A percentile compares a stretch with the other conserved stretches of the same genome.
These are phyloP conservation scores for Candida vartiovaarae DNA, from an alignment of 805 yeast genomes.

Conservation along the genomic window DNA sequence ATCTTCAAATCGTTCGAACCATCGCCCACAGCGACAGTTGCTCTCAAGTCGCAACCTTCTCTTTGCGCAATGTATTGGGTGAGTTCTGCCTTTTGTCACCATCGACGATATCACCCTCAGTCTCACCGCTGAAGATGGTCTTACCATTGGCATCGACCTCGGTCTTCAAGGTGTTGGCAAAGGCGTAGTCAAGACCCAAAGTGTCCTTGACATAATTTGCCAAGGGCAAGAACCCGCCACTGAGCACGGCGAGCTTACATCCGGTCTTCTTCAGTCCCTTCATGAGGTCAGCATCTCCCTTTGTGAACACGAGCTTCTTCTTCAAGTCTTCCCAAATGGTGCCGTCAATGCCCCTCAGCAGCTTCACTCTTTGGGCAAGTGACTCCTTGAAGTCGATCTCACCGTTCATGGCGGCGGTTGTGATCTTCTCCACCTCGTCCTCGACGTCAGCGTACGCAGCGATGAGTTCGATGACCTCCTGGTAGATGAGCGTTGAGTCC, in stretches of 20 bases:
- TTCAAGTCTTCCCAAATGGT: constrained; percentile 76
- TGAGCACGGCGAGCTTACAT: constrained; percentile 73
- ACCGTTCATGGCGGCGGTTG: constrained; percentile 95
- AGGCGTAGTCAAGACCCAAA: constrained; percentile 77
- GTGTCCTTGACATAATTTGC: constrained; percentile 66
- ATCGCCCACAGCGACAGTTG: constrained; percentile 85
- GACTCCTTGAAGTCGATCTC: constrained; percentile 88
- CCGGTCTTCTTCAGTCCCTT: constrained; percentile 54
- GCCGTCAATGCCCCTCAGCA: constrained; percentile 79
- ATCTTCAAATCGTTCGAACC: constrained; percentile 94
- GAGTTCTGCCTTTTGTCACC: constrained; percentile 77
- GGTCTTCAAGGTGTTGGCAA: constrained; percentile 62
- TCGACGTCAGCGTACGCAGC: constrained; percentile 94
- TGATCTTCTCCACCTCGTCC: constrained; percentile 76
- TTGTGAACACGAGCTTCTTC: constrained; percentile 63
- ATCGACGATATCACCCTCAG: constrained; percentile 78
- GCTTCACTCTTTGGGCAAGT: constrained; percentile 60
- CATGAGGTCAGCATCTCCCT: constrained; percentile 75
- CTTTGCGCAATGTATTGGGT: constrained; percentile 52
- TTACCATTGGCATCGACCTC: constrained; percentile 39
- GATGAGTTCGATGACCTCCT: constrained; percentile 93
- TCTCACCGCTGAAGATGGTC: constrained; percentile 60
- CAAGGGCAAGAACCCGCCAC: constrained; percentile 92
- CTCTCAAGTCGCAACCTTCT: constrained; percentile 41
- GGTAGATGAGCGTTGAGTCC: constrained; percentile 95